Conservation (phyloP, 305 asterid species). For the Coffea humblotiana region DNA sequence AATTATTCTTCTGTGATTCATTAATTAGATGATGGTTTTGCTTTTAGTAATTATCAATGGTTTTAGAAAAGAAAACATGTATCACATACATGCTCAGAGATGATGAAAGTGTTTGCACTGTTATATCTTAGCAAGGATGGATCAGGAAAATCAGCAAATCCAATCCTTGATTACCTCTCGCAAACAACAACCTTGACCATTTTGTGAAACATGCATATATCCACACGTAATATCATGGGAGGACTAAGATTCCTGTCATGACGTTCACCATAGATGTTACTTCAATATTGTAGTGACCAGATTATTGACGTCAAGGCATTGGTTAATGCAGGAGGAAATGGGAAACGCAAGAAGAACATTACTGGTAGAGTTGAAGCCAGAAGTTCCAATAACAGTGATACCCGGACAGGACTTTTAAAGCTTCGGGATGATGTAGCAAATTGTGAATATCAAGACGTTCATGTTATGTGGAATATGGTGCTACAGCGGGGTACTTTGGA, state of each 20-base stretch:
- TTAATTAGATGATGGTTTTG: neutral
- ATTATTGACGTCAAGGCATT: neutral
- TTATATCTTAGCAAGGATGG: neutral
- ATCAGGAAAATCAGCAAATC: neutral
- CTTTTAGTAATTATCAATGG: neutral
- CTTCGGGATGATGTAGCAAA: conserved; percentile 8
- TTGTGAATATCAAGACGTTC: conserved; percentile 22
- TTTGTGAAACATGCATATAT: too few relatives aligned
- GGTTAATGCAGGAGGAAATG: conserved; percentile 7
- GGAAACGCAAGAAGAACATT: neutral
- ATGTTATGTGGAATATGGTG: conserved; percentile 19
- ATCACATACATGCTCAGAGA: neutral
- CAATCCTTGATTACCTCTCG: neutral
- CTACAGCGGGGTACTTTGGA: neutral
- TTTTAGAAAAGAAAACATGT: too few relatives aligned
- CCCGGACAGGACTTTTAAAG: neutral
- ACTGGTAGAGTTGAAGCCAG: neutral
- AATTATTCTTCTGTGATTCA: neutral
- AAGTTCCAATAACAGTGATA: neutral
- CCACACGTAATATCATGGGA: neutral
- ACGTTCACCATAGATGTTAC: neutral
- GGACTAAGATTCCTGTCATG: neutral
- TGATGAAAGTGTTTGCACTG: neutral
- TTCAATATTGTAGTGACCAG: neutral
- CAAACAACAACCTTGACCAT: too few relatives aligned